Percentiles rank a stretch among this genome's conserved stretches.
These are phyloP conservation scores for Scenedesmus sp. DNA, from an alignment of 163 green algal genomes.

Conservation along the genomic window DNA sequence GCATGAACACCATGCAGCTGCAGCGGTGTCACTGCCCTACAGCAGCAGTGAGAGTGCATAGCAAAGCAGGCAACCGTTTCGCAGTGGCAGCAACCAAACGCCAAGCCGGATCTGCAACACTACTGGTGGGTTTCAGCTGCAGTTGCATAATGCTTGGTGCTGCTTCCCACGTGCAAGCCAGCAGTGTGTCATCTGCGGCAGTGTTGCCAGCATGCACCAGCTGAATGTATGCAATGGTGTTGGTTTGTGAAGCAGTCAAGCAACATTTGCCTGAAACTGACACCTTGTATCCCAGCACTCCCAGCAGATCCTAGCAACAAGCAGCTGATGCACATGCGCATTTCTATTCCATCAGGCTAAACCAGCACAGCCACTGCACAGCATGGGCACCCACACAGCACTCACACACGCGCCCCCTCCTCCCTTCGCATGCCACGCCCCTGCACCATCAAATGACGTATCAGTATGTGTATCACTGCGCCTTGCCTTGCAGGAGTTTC, in stretches of 20 bases:
- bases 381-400: too few relatives aligned
- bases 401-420: too few relatives aligned
- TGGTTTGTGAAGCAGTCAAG: too few relatives aligned
- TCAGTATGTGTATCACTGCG: neutral
- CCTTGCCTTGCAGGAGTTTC: conserved; percentile 23
- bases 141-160: neutral
- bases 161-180: neutral
- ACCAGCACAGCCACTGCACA: too few relatives aligned
- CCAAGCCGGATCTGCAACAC: neutral
- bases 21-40: conserved; percentile 2
- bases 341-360: too few relatives aligned
- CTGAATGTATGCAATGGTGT: neutral
- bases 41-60: conserved; percentile 6
- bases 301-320: too few relatives aligned
- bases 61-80: neutral
- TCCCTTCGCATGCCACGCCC: too few relatives aligned
- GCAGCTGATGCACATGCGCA: too few relatives aligned
- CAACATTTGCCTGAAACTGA: too few relatives aligned
- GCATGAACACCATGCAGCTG: neutral
- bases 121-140: neutral
- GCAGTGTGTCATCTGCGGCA: neutral
- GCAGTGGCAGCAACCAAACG: neutral
- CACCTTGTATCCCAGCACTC: too few relatives aligned
- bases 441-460: neutral
- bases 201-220: neutral